Conservation (phyloP, 2,329 filamentous ascomycete genomes). For the Tolypocladium sp. region DNA sequence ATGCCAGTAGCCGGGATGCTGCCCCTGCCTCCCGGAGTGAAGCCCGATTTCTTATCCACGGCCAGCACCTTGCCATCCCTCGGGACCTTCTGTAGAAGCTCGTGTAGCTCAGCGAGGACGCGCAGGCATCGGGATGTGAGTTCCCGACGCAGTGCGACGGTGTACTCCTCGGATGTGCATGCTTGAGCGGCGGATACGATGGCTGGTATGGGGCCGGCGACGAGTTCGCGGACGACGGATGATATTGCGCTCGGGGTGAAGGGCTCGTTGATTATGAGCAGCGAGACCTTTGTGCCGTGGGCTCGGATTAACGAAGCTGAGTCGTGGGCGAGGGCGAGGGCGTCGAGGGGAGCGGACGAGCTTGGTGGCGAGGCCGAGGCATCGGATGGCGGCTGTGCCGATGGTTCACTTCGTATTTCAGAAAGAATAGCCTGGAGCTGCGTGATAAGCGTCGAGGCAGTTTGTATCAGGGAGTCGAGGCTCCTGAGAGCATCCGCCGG, state of each 20-base stretch:
- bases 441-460: constrained; percentile 26
- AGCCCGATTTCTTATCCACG: constrained; percentile 10
- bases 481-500: constrained; percentile 20
- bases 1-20: constrained; percentile 62
- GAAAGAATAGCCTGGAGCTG: constrained; percentile 33
- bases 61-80: constrained; percentile 45
- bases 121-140: constrained; percentile 49
- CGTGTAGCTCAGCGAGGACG: constrained; percentile 52
- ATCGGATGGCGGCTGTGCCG: background rate
- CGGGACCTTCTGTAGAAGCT: constrained; percentile 52
- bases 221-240: constrained; percentile 63
- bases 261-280: constrained; percentile 77
- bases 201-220: constrained; percentile 62
- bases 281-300: constrained; percentile 78
- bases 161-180: constrained; percentile 53
- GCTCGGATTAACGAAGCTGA: constrained; percentile 66
- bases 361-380: constrained; percentile 2
- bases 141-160: constrained; percentile 53
- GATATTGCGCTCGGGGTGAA: constrained; percentile 71
- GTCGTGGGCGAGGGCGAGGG: constrained; percentile 62
- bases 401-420: constrained; percentile 23
- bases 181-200: constrained; percentile 62
- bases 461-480: constrained; percentile 28
- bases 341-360: constrained; percentile 31
- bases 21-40: constrained; percentile 34